Evolutionary conservation across 2,329 filamentous ascomycete genomes (phyloP).

Genomic region (Trichophyton equinum): DNA sequence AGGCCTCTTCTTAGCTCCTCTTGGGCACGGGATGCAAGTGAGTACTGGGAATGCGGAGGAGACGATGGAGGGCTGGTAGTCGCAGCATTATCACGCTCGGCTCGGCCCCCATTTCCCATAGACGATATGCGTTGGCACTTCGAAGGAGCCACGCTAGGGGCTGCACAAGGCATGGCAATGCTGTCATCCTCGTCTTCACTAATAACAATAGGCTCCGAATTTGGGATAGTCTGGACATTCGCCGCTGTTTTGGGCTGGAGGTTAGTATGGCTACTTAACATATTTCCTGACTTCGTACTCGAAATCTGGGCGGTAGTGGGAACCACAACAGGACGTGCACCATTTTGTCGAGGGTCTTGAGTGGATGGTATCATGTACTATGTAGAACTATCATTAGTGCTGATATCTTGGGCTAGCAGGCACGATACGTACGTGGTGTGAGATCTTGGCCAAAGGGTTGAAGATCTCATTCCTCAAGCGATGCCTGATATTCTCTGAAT

Average conservation of each 20-base stretch:
- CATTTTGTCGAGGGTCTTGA: neutral
- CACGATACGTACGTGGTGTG: slow-evolving; percentile 21
- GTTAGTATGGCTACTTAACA: neutral
- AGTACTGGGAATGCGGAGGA: neutral
- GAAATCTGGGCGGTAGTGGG: neutral
- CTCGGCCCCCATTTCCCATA: neutral
- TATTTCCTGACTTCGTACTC: neutral
- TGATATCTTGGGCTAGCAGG: neutral
- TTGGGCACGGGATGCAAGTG: neutral
- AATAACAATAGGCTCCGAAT: neutral
- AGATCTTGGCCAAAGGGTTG: slow-evolving; percentile 23
- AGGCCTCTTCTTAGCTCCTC: neutral
- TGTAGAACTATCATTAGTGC: neutral
- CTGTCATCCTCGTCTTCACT: slow-evolving; percentile 1
- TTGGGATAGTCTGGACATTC: neutral
- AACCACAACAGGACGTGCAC: neutral
- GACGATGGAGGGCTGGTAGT: slow-evolving; percentile 2
- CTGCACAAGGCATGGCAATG: neutral
- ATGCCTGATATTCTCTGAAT: slow-evolving; percentile 13
- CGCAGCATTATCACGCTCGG: neutral
- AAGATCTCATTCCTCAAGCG: slow-evolving; percentile 21
- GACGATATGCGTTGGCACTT: neutral
- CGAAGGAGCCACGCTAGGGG: neutral
- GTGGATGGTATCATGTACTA: slow-evolving; percentile 2
- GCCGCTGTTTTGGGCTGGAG: neutral